Base-by-base conservation (phyloP, 1,284 basidiomycete species). In the Papiliotrema nemorosa region DNA sequence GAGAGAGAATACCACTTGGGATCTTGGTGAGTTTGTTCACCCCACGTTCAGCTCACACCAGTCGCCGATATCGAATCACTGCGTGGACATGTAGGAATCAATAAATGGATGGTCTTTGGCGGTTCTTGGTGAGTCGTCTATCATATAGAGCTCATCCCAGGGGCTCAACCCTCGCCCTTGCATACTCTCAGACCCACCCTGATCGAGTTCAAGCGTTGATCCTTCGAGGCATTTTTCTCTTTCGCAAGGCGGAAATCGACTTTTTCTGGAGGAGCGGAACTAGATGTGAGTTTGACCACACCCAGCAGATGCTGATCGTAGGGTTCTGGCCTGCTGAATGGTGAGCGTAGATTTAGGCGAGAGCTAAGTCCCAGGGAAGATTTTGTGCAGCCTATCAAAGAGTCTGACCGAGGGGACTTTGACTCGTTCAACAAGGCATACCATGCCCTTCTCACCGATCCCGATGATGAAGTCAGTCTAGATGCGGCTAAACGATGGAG, bases 1-100 rank as follows among this genome's bases (percentile, higher is more conserved):
- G 1, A 84, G 87, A 59, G 85, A 91, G 55, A 97, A 97, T 73
- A 96, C 90, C 2, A 97, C 92, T 1, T 94, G 90, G 90, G 86
- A 93, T 68, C 82, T 97, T 26, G 59, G 61, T 57, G 24, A 22
- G 60, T 47, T 22, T 16, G 4, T 22, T 5, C 21, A 14, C 14
- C 24, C 18, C 27, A 12, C 13, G 18, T 20, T 5, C 2, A 9
- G 25, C 45, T 57, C 38, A 48, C 33, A 2, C 21, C 20, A 52
- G 90, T 97, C 18, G 85, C 82, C 55, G 93, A 97, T 66, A 85
- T 91, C 13, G 92, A 97, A 70, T 84, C 78, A 63, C 76, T 97
- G 24, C 81, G 92, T 46, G 78, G 84, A 61, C 80, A 86, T 55
- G 79, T 94, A 2, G 74, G 73, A 27, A 79, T 89, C 49, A 83